phyloP scores from a whole-genome alignment of 495 filamentous ascomycete species.

The Pyronema omphalodes region DNA sequence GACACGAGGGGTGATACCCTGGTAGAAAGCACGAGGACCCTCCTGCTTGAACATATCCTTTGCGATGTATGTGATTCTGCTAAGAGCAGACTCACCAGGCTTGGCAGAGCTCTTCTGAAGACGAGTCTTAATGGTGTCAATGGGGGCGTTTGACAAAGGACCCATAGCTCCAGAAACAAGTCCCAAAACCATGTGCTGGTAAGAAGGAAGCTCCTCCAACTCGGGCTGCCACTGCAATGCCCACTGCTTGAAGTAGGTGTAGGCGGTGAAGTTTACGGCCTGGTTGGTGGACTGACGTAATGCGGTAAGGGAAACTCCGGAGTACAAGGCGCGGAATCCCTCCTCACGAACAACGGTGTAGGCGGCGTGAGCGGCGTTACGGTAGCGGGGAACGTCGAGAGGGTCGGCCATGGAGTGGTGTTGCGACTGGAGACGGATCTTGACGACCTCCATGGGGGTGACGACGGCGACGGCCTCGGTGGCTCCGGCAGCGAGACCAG shows the following conservation, averaged over 20 bases:
- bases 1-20: constrained; percentile 92
- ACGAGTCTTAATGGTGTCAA: constrained; percentile 97
- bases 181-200: constrained; percentile 80
- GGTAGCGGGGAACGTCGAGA: constrained; percentile 38
- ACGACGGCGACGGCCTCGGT: constrained; percentile 93
- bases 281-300: constrained; percentile 92
- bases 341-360: constrained; percentile 88
- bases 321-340: constrained; percentile 69
- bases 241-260: constrained; percentile 72
- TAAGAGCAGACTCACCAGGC: constrained; percentile 58
- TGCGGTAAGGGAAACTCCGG: constrained; percentile 82
- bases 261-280: constrained; percentile 97
- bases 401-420: constrained; percentile 47
- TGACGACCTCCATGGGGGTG: constrained; percentile 93
- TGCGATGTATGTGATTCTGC: constrained; percentile 58
- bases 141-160: constrained; percentile 86
- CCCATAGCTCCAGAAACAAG: constrained; percentile 88
- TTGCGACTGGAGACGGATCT: constrained; percentile 94
- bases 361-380: constrained; percentile 86
- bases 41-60: constrained; percentile 95
- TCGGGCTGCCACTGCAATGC: constrained; percentile 53
- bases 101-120: constrained; percentile 77
- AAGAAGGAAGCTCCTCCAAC: constrained; percentile 48
- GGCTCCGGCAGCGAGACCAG: constrained; percentile 79
- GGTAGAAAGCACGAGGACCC: constrained; percentile 87